Conservation (phyloP, 805 yeast genomes). For the Pichia rugopelliculosa region DNA sequence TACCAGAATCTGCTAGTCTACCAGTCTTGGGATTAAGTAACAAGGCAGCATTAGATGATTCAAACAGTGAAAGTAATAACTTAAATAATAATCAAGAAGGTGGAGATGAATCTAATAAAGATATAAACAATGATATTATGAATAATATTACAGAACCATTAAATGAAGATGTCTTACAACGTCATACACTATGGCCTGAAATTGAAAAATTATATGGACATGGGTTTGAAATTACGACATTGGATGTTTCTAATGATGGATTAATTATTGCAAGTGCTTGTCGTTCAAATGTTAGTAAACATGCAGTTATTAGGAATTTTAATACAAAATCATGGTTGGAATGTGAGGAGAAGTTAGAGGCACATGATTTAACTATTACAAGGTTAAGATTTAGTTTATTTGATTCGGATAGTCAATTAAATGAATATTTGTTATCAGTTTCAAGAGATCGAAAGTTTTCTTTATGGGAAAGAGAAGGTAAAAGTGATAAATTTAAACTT, state of each 20-base stretch:
- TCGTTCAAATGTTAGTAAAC: conserved; percentile 72
- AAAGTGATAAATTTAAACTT: conserved; percentile 20
- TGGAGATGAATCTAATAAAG: conserved; percentile 20
- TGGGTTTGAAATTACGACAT: conserved; percentile 85
- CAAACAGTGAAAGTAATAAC: conserved; percentile 22
- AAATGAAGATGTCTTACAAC: conserved; percentile 81
- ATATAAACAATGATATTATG: conserved; percentile 39
- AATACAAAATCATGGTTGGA: conserved; percentile 51
- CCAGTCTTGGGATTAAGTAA: conserved; percentile 94
- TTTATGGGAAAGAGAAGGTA: conserved; percentile 48
- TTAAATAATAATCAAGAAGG: conserved; percentile 28
- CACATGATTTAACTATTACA: conserved; percentile 82
- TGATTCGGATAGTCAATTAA: conserved; percentile 34
- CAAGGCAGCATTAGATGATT: conserved; percentile 58
- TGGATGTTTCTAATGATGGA: conserved; percentile 62
- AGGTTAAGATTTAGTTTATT: conserved; percentile 64
- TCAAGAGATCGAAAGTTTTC: conserved; percentile 86
- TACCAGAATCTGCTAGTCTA: conserved; percentile 77
- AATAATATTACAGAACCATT: conserved; percentile 55
- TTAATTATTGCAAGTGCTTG: conserved; percentile 81
- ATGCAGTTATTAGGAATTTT: conserved; percentile 79
- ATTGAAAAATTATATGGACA: conserved; percentile 93
- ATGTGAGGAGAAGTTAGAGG: conserved; percentile 53
- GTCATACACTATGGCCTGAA: conserved; percentile 93
- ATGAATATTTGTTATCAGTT: conserved; percentile 54